Conservation (phyloP, 768 basidiomycete species). For the Crassisporium funariophilum region DNA sequence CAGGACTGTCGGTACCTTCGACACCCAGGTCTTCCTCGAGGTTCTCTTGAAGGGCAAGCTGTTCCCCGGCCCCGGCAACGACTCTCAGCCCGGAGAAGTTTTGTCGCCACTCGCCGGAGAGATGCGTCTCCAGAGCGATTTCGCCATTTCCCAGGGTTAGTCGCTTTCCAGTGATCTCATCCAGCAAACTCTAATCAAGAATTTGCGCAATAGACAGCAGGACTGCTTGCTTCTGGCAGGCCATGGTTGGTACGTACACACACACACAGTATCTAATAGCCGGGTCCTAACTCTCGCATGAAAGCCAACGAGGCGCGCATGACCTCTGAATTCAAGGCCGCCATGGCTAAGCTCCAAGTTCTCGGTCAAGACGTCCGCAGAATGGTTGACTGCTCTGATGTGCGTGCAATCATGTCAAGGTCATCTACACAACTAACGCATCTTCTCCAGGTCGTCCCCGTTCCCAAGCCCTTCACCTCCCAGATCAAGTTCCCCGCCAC, state of each 20-base stretch:
- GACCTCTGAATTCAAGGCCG: slow-evolving; percentile 26
- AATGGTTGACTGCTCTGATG: slow-evolving; percentile 41
- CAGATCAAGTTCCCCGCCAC: slow-evolving; percentile 21
- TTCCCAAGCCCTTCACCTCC: slow-evolving; percentile 7
- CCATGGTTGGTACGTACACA: slow-evolving; percentile 14
- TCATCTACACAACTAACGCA: too few species aligned
- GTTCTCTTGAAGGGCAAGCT: slow-evolving; percentile 27
- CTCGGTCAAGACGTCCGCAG: slow-evolving; percentile 30
- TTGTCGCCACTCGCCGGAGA: slow-evolving; percentile 36
- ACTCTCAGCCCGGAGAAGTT: slow-evolving; percentile 31
- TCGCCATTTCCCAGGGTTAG: slow-evolving; percentile 21
- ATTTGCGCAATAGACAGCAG: slow-evolving; percentile 8
- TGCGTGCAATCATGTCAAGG: slow-evolving; percentile 12
- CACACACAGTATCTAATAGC: background rate
- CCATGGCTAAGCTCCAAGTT: slow-evolving; percentile 36
- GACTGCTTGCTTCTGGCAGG: slow-evolving; percentile 24
- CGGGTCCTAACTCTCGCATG: background rate
- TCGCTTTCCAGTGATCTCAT: slow-evolving; percentile 3
- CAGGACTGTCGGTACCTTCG: slow-evolving; percentile 33
- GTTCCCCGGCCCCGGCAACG: slow-evolving; percentile 16
- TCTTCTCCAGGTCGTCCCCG: slow-evolving; percentile 13
- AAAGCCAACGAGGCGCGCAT: slow-evolving; percentile 26
- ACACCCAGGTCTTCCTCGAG: slow-evolving; percentile 40
- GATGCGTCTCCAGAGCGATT: slow-evolving; percentile 43
- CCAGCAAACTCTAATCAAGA: background rate